A percentile compares a stretch with the other conserved stretches of the same genome.
Conservation (phyloP, 192 early-diverging fungal species). For the Backusella circina region DNA sequence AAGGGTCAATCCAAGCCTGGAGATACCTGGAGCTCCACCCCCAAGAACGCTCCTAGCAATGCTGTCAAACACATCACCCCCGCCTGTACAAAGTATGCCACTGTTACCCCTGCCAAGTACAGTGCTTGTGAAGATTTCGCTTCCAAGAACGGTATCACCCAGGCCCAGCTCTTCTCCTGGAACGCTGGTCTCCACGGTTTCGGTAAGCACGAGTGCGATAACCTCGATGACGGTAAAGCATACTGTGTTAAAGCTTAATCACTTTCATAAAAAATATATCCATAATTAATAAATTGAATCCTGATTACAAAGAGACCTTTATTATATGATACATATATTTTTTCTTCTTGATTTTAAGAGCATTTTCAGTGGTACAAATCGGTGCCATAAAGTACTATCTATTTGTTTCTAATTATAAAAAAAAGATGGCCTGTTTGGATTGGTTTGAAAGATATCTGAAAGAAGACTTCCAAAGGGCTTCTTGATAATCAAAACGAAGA, state of each 20-base stretch:
- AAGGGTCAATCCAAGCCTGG: conserved; percentile 11
- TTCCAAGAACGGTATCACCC: conserved; percentile 7
- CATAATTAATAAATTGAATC: neutral
- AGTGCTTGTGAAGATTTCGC: conserved; percentile 13
- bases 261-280: too few relatives aligned
- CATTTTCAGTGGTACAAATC: too few relatives aligned
- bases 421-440: too few relatives aligned
- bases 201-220: conserved; percentile 28
- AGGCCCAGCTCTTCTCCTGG: conserved; percentile 23
- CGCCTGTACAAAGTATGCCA: conserved; percentile 23
- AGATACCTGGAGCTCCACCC: conserved; percentile 8
- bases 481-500: too few relatives aligned
- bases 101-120: conserved; percentile 7
- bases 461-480: too few relatives aligned
- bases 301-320: too few relatives aligned
- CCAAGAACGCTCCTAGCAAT: conserved; percentile 18
- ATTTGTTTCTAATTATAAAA: too few relatives aligned
- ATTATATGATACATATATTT: too few relatives aligned
- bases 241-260: conserved; percentile 24
- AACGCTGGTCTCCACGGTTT: conserved; percentile 27
- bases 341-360: too few relatives aligned
- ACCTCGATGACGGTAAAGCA: conserved; percentile 31
- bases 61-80: conserved; percentile 20
- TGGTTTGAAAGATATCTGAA: too few relatives aligned
- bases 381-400: too few relatives aligned